Percentiles rank a stretch among this genome's conserved stretches.
Conservation (phyloP, 257 asterid genomes). For the Nicotiana tomentosiformis region DNA sequence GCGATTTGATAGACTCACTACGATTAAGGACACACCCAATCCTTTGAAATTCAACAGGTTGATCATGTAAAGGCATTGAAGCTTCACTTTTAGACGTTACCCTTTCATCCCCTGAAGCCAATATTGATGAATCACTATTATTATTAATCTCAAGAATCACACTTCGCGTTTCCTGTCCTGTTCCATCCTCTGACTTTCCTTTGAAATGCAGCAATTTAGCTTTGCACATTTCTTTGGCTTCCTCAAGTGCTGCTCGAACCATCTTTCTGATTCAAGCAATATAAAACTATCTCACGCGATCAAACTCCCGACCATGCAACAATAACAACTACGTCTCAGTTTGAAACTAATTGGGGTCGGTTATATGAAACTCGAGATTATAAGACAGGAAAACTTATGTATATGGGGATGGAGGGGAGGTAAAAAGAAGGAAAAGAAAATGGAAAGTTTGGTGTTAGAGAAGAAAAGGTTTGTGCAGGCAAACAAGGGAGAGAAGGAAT, state of each 20-base stretch:
- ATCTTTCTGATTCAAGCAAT: slow-evolving; percentile 19
- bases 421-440: neutral
- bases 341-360: neutral
- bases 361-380: neutral
- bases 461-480: neutral
- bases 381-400: neutral
- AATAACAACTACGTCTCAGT: neutral
- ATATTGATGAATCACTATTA: neutral
- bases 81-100: neutral
- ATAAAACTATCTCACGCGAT: neutral
- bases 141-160: slow-evolving; percentile 5
- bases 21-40: neutral
- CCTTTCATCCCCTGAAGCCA: neutral
- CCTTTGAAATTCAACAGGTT: neutral
- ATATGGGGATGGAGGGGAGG: neutral
- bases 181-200: slow-evolving; percentile 28
- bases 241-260: slow-evolving; percentile 46
- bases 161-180: slow-evolving; percentile 14
- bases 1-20: neutral
- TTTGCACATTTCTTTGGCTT: slow-evolving; percentile 26
- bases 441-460: neutral
- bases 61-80: neutral
- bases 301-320: neutral
- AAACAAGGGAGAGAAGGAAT: neutral
- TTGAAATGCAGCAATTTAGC: slow-evolving; percentile 14